These are phyloP conservation scores for Aureobasidium subglaciale DNA, from an alignment of 2,329 filamentous ascomycete species.

Conservation along the genomic window DNA sequence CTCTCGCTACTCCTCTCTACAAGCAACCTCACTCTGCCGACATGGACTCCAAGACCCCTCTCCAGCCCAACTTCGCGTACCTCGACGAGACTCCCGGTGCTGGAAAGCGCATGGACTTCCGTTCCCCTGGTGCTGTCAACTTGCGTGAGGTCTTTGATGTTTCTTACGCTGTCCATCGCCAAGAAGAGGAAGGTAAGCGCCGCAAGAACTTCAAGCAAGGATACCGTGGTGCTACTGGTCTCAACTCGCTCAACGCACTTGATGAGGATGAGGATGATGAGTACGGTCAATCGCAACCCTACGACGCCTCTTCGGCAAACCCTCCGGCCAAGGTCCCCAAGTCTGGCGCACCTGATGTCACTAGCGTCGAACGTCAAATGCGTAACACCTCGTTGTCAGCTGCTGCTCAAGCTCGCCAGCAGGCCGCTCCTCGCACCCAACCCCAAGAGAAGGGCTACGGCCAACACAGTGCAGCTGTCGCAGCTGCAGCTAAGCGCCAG, in stretches of 20 bases:
- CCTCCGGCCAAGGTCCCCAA: slow-evolving; percentile 62
- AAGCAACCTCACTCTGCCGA: slow-evolving; percentile 46
- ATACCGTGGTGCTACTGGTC: slow-evolving; percentile 53
- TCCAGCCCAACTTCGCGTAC: slow-evolving; percentile 47
- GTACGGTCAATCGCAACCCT: slow-evolving; percentile 52
- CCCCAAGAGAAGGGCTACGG: slow-evolving; percentile 62
- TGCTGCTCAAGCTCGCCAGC: slow-evolving; percentile 55
- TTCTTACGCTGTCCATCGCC: slow-evolving; percentile 91
- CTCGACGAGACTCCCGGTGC: slow-evolving; percentile 51
- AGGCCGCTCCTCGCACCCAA: slow-evolving; percentile 43
- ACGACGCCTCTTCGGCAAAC: slow-evolving; percentile 40
- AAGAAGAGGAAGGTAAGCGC: slow-evolving; percentile 92
- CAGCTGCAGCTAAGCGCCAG: slow-evolving; percentile 74
- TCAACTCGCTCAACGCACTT: slow-evolving; percentile 59
- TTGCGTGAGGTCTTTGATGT: slow-evolving; percentile 96
- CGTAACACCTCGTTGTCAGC: slow-evolving; percentile 69
- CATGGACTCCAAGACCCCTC: slow-evolving; percentile 28
- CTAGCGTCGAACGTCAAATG: slow-evolving; percentile 79
- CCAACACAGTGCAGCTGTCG: slow-evolving; percentile 78
- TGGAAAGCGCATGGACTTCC: slow-evolving; percentile 73
- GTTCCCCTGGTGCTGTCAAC: slow-evolving; percentile 90
- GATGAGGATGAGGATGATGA: slow-evolving; percentile 60
- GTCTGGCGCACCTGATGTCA: slow-evolving; percentile 50
- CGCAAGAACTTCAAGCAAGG: slow-evolving; percentile 75
- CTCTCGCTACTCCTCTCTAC: slow-evolving; percentile 59